Percentiles rank a stretch among this genome's conserved stretches.
These are phyloP conservation scores for Wickerhamiella galacta DNA, from an alignment of 805 yeast genomes.

Conservation along the genomic window DNA sequence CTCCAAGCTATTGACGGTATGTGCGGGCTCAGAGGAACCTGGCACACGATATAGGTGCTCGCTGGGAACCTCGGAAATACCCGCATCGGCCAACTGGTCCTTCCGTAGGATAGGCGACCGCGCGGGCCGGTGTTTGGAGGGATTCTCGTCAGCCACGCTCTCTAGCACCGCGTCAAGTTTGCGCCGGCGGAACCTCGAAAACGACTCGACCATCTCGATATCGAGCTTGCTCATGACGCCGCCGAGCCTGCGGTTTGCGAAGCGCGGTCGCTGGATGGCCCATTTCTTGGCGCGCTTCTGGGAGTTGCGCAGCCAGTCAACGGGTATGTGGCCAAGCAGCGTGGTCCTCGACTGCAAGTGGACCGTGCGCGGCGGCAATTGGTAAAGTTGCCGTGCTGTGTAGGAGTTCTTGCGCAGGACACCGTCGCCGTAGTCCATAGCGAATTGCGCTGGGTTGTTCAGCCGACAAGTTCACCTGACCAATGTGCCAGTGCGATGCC, in stretches of 20 bases:
- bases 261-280: conserved; percentile 50
- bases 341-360: conserved; percentile 18
- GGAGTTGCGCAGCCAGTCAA: conserved; percentile 5
- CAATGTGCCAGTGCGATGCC: too few species aligned
- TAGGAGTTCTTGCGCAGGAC: conserved; percentile 14
- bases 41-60: too few species aligned
- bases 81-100: too few species aligned
- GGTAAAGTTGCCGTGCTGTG: conserved; percentile 20
- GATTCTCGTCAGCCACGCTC: too few species aligned
- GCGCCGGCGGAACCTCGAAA: background rate
- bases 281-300: conserved; percentile 2
- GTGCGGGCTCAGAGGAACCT: too few species aligned
- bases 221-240: background rate
- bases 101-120: too few species aligned
- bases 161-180: too few species aligned
- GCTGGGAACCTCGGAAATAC: too few species aligned
- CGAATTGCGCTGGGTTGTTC: too few species aligned
- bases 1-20: too few species aligned
- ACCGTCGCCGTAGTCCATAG: background rate
- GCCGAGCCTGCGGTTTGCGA: background rate
- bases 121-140: too few species aligned
- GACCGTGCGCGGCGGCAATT: conserved; percentile 16
- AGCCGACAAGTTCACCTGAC: too few species aligned
- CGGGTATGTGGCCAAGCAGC: conserved; percentile 22
- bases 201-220: background rate